Evolutionary conservation across 2,329 filamentous ascomycete species (phyloP), one percentile per base, ranked within the genome.

Genomic region (Diaporthe vexans): DNA sequence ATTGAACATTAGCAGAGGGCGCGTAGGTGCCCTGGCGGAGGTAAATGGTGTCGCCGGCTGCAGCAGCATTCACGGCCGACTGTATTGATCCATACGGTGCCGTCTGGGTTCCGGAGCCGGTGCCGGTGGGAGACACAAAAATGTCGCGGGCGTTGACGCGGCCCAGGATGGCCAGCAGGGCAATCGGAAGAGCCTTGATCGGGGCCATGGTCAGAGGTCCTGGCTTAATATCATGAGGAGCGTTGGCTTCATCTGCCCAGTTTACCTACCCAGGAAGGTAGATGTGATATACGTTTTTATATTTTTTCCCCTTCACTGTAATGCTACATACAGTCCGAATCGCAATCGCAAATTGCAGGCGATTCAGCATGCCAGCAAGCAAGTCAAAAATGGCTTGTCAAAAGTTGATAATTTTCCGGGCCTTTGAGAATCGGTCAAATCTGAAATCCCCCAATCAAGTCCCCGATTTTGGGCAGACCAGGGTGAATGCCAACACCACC

Each of bases 71-170:
- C 7, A 88, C 83, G 1, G 86, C 86, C 6, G 81, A 80, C 77
- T 88, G 86, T 26, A 88, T 88, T 0, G 85, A 87, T 15, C 82
- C 83, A 48, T 83, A 84, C 0, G 86, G 86, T 0, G 83, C 78
- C 7, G 79, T 79, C n/a, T 84, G 79, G 0, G 82, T 83, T 13
- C 86, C 86, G 9, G 81, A 77, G 54, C 79, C 81, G 24, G 77
- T 81, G 24, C 86, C 86, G 2, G 81, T 82, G 0, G 85, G 85
- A 3, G 86, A 84, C 35, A 88, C 86, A 77, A 85, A 88, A 74
- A 87, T 83, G 51, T 85, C 83, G 24, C n/a, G 37, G 24, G 58
- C 58, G 4, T 37, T 29, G 15, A 26, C 58, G 8, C 37, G 11
- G 37, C 37, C 26, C 26, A 61, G 15, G 58, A 61, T 61, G n/a